Conservation (phyloP, 73 alveolate genomes). For the Paramecium biaurelia region DNA sequence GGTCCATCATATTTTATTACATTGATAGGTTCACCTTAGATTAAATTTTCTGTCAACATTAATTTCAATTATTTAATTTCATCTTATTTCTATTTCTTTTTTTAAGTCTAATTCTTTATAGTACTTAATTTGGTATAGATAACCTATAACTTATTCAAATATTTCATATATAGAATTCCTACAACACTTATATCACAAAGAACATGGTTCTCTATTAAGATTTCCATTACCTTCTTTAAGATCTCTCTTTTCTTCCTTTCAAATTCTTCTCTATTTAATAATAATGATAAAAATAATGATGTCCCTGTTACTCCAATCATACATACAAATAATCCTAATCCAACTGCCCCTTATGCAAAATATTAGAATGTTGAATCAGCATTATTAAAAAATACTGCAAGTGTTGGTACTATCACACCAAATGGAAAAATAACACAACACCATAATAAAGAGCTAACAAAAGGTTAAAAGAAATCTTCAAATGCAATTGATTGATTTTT, state of each 20-base stretch:
- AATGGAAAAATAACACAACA: constrained; percentile 47
- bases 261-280: constrained; percentile 37
- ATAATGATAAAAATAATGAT: not conserved
- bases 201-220: not conserved
- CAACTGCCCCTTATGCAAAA: constrained; percentile 46
- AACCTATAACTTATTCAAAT: not conserved
- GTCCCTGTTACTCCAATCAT: constrained; percentile 27
- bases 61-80: not conserved
- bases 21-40: not conserved
- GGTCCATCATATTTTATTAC: not conserved
- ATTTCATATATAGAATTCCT: not conserved
- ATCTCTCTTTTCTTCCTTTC: constrained; percentile 24
- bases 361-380: not conserved
- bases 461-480: not conserved
- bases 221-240: not conserved
- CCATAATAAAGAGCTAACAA: constrained; percentile 19
- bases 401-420: constrained; percentile 15
- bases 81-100: not conserved
- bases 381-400: not conserved
- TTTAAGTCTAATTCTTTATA: not conserved
- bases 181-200: not conserved
- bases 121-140: not conserved
- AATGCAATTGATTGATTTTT: not conserved
- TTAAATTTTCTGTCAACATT: not conserved
- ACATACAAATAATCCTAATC: not conserved